Percentiles rank a stretch among this genome's conserved stretches.
These are phyloP conservation scores for Citeromyces hawaiiensis DNA, from an alignment of 1,139 yeast genomes.

Conservation along the genomic window DNA sequence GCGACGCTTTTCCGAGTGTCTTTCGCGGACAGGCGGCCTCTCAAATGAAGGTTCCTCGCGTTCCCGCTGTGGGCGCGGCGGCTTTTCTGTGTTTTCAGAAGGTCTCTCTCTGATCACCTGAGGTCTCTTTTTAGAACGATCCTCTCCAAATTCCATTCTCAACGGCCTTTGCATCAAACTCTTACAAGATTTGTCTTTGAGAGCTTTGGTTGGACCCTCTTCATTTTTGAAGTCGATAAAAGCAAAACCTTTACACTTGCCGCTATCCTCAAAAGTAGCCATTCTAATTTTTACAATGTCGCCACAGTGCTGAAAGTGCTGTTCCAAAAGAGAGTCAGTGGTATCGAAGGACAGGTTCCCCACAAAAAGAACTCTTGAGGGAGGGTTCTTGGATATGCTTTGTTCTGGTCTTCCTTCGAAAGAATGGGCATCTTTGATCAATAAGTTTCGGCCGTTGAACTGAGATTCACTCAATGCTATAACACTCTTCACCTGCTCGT, in stretches of 20 bases:
- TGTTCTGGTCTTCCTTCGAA: slow-evolving; percentile 83
- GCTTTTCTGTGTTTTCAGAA: slow-evolving; percentile 15
- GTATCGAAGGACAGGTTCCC: slow-evolving; percentile 92
- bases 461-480: slow-evolving; percentile 56
- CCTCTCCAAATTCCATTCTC: slow-evolving; percentile 91
- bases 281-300: slow-evolving; percentile 72
- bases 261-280: slow-evolving; percentile 95
- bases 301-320: slow-evolving; percentile 73
- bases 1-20: slow-evolving; percentile 3
- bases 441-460: slow-evolving; percentile 72
- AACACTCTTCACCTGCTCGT: slow-evolving; percentile 49
- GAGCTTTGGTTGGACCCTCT: slow-evolving; percentile 71
- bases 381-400: slow-evolving; percentile 56
- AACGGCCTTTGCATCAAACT: slow-evolving; percentile 61
- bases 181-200: slow-evolving; percentile 58
- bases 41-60: slow-evolving; percentile 6
- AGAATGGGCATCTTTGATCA: slow-evolving; percentile 71
- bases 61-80: slow-evolving; percentile 5
- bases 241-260: slow-evolving; percentile 95
- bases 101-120: slow-evolving; percentile 12
- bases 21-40: slow-evolving; percentile 6
- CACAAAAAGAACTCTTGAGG: slow-evolving; percentile 78
- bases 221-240: slow-evolving; percentile 78
- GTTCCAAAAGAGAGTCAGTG: slow-evolving; percentile 64
- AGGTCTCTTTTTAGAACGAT: slow-evolving; percentile 70